Base-by-base conservation (phyloP, 2,329 filamentous ascomycete species). In the Cucurbitaria berberidis region DNA sequence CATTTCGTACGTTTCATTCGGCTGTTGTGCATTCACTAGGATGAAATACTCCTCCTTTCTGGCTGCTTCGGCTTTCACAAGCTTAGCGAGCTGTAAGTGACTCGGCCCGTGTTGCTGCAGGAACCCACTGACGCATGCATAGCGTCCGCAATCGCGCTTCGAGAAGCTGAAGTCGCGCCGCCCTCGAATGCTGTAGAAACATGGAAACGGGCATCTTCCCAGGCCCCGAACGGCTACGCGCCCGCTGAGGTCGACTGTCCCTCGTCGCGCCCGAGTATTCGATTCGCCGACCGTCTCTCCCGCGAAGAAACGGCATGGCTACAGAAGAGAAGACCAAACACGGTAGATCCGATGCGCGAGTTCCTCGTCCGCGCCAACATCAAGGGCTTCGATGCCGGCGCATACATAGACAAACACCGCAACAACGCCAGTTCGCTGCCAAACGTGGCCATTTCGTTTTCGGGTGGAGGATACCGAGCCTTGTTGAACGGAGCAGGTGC, bases 391-490 rank as follows among this genome's bases (percentile, higher is more conserved):
- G 87, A 96, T 74, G 88, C 86, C n/a, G 80, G 79, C 1, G 71
- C 77, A 1, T 98, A 95, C 71, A 86, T 98, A 64, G 81, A 87
- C 48, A 77, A 76, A 1, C 73, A 85, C 54, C 75, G 76, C 24
- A 76, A 78, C 55, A 88, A 89, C 72, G 78, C 77, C 0, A 81
- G 81, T 15, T 78, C 80, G 1, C 66, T 88, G 22, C 87, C 87
- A 0, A 89, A 87, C 62, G 86, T 96, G 56, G 91, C 82, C 15
- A 84, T 96, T 57, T 90, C 91, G 10, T 80, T 89, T 39, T 95
- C 90, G 0, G 91, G 91, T 11, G 92, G 92, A 70, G 92, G 92
- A 30, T 96, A 95, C 72, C 83, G 92, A 51, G 91, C 92, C n/a
- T 81, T 96, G 78, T 80, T 93, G 78, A 93, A 89, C 68, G 91